Percentiles rank a stretch among this genome's conserved stretches.
Conservation (phyloP, 2,329 filamentous ascomycete genomes). For the Paecilomyces niveus region DNA sequence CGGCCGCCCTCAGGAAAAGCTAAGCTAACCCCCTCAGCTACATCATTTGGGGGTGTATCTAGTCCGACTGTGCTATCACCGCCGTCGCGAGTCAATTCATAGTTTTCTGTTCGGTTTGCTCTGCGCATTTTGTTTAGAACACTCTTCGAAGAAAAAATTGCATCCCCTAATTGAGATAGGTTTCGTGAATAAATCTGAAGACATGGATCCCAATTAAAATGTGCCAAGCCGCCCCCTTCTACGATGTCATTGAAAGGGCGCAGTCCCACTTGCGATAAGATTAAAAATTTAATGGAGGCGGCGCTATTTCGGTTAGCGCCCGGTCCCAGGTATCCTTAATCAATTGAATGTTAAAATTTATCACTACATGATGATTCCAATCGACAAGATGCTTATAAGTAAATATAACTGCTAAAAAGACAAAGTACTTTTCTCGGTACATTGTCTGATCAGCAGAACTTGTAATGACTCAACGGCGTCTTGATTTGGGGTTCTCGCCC, state of each 20-base stretch:
- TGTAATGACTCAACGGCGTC: too few species aligned
- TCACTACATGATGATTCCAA: too few species aligned
- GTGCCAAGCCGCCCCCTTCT: not conserved
- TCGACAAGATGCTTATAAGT: too few species aligned
- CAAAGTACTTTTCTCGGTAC: too few species aligned
- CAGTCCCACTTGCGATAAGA: not conserved
- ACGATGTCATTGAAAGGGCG: not conserved
- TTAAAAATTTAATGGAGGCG: too few species aligned
- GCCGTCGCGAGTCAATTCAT: not conserved
- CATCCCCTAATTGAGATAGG: not conserved
- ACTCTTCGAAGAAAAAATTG: not conserved
- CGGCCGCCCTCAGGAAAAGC: conserved; percentile 22
- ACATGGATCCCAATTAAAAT: not conserved
- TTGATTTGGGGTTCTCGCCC: too few species aligned
- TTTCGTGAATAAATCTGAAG: not conserved
- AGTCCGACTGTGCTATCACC: not conserved
- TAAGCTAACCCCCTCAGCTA: not conserved
- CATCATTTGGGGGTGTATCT: not conserved
- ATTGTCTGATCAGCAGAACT: too few species aligned
- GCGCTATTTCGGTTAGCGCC: too few species aligned
- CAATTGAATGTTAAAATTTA: too few species aligned
- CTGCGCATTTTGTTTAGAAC: not conserved
- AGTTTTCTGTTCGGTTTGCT: not conserved
- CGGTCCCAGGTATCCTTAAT: too few species aligned
- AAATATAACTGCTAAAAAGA: too few species aligned